Percentiles rank a stretch among this genome's conserved stretches.
Evolutionary conservation across 257 asterid genomes (phyloP).

Genomic region (Linderniella brevidens): DNA sequence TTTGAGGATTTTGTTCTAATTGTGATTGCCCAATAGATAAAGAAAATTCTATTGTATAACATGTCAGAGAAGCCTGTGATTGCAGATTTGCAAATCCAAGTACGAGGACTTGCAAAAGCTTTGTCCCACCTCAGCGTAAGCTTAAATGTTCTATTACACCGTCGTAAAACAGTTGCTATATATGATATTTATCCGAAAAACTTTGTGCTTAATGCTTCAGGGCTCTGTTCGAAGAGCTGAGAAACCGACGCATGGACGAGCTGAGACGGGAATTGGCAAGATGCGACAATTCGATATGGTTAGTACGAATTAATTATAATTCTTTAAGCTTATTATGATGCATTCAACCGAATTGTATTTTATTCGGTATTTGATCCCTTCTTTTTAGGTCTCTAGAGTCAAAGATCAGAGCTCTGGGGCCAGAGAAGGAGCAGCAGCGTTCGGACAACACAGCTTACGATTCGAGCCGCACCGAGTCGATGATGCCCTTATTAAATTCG

Average conservation of each 20-base stretch:
- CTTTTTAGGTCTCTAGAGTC: slow-evolving; percentile 55
- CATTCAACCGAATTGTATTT: background rate
- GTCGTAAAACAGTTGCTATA: background rate
- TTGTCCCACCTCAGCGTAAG: slow-evolving; percentile 41
- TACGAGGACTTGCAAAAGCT: slow-evolving; percentile 54
- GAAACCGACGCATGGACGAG: slow-evolving; percentile 61
- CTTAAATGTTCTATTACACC: background rate
- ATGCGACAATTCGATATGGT: slow-evolving; percentile 83
- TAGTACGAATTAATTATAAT: slow-evolving; percentile 7
- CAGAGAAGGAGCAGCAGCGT: slow-evolving; percentile 25
- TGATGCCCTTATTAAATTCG: slow-evolving; percentile 27
- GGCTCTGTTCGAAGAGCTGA: slow-evolving; percentile 79
- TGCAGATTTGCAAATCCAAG: slow-evolving; percentile 77
- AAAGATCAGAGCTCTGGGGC: slow-evolving; percentile 39
- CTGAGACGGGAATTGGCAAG: slow-evolving; percentile 53
- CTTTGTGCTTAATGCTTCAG: slow-evolving; percentile 18
- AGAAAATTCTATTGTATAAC: background rate
- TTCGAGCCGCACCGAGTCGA: slow-evolving; percentile 30
- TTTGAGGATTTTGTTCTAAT: too few relatives aligned
- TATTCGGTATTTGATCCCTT: slow-evolving; percentile 1
- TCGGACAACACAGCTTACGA: slow-evolving; percentile 6
- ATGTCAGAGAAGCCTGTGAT: background rate
- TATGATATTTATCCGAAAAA: background rate
- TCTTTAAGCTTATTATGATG: too few relatives aligned
- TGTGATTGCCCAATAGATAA: background rate